Evolutionary conservation across 192 early-diverging fungal species (phyloP).

Genomic region (Coemansia furcata): DNA sequence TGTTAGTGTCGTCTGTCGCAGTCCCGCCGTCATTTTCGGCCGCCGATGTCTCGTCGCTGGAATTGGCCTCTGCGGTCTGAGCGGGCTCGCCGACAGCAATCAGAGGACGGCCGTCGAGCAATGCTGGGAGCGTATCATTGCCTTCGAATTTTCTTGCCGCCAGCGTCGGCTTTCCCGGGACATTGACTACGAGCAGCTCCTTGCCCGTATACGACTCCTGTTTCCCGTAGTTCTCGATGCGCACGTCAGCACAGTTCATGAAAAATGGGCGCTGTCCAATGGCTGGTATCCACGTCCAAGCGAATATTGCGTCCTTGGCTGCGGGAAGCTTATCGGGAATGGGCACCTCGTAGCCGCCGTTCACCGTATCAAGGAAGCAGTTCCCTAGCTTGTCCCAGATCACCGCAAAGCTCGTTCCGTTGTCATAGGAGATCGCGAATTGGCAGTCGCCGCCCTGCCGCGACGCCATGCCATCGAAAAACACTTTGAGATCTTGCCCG

Average conservation of each 20-base stretch:
- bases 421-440: constrained; percentile 51
- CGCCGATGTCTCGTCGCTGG: neutral
- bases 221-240: constrained; percentile 44
- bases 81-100: constrained; percentile 35
- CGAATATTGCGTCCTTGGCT: constrained; percentile 51
- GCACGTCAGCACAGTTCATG: constrained; percentile 50
- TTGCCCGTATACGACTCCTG: constrained; percentile 38
- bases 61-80: neutral
- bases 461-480: constrained; percentile 48
- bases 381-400: constrained; percentile 53
- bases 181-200: constrained; percentile 45
- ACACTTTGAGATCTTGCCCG: constrained; percentile 50
- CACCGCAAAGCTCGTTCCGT: constrained; percentile 57
- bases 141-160: constrained; percentile 8
- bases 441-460: constrained; percentile 49
- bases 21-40: constrained; percentile 8
- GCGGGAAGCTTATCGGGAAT: constrained; percentile 58
- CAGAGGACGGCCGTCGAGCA: constrained; percentile 23
- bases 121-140: constrained; percentile 19
- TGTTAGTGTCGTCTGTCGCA: neutral
- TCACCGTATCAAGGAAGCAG: constrained; percentile 47
- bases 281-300: constrained; percentile 47
- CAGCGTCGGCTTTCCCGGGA: constrained; percentile 29
- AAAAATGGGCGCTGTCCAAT: constrained; percentile 22
- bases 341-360: constrained; percentile 45